Evolutionary conservation across 805 yeast genomes (phyloP).

Genomic region (Metschnikowia aberdeeniae): DNA sequence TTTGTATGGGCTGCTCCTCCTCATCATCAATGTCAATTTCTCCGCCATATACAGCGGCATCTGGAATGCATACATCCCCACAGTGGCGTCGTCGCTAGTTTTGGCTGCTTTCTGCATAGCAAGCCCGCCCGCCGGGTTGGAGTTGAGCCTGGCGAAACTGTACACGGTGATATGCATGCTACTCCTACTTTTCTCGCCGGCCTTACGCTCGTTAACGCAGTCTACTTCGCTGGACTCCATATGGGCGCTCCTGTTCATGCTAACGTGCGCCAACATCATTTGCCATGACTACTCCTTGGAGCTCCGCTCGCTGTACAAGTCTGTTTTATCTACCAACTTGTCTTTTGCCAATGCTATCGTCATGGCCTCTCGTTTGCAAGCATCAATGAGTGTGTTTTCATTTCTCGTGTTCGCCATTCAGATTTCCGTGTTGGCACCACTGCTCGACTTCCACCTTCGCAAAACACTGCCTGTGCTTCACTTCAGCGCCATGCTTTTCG

Average conservation of each 20-base stretch:
- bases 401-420: conserved; percentile 74
- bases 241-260: conserved; percentile 86
- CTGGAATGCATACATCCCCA: conserved; percentile 49
- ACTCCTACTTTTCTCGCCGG: conserved; percentile 79
- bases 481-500: conserved; percentile 21
- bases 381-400: conserved; percentile 76
- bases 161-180: conserved; percentile 65
- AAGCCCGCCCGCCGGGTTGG: conserved; percentile 4
- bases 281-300: conserved; percentile 65
- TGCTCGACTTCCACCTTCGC: conserved; percentile 60
- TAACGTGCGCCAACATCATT: conserved; percentile 63
- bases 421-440: conserved; percentile 67
- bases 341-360: conserved; percentile 85
- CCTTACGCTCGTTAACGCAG: conserved; percentile 78
- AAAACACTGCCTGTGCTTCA: conserved; percentile 26
- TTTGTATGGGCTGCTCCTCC: conserved; percentile 59
- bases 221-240: conserved; percentile 92
- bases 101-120: conserved; percentile 4
- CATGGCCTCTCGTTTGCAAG: conserved; percentile 76
- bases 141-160: conserved; percentile 31
- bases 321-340: conserved; percentile 73
- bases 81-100: conserved; percentile 23
- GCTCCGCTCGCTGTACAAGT: conserved; percentile 35
- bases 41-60: conserved; percentile 48
- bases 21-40: conserved; percentile 66